phyloP scores from a whole-genome alignment of 345 rosid species.

The Euclidium syriacum region DNA sequence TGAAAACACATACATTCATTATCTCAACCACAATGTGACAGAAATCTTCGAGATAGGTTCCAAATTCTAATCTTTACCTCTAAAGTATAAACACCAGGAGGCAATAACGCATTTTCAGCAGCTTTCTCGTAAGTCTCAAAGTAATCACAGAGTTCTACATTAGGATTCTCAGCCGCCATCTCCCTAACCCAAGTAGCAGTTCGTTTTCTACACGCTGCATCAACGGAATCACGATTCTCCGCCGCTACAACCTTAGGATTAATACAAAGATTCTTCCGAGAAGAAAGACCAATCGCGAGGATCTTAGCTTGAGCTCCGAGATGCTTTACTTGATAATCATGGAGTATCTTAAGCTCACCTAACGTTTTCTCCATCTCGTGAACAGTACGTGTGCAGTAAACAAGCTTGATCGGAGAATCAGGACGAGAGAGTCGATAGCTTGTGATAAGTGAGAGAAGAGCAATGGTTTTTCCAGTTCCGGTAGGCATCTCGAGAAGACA shows the following conservation, averaged over 20 bases:
- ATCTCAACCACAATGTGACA: constrained; percentile 9
- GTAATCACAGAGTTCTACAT: constrained; percentile 69
- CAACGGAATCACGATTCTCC: constrained; percentile 94
- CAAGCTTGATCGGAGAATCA: constrained; percentile 62
- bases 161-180: constrained; percentile 66
- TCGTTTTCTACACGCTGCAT: constrained; percentile 85
- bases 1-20: not conserved
- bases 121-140: constrained; percentile 87
- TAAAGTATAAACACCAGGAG: constrained; percentile 91
- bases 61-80: constrained; percentile 43
- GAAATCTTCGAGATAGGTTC: not conserved
- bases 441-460: constrained; percentile 87
- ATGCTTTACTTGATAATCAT: constrained; percentile 61
- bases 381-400: constrained; percentile 95
- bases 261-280: constrained; percentile 88
- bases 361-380: constrained; percentile 99
- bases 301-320: constrained; percentile 69
- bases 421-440: constrained; percentile 77
- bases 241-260: constrained; percentile 68
- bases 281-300: constrained; percentile 77
- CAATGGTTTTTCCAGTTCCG: constrained; percentile 96
- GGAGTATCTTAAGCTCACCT: constrained; percentile 72
- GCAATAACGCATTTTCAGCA: constrained; percentile 68
- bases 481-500: constrained; percentile 99
- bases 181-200: constrained; percentile 94